Percentiles rank a stretch among this genome's conserved stretches.
Conservation (phyloP, 345 rosid genomes). For the Xanthoceras sorbifolium region DNA sequence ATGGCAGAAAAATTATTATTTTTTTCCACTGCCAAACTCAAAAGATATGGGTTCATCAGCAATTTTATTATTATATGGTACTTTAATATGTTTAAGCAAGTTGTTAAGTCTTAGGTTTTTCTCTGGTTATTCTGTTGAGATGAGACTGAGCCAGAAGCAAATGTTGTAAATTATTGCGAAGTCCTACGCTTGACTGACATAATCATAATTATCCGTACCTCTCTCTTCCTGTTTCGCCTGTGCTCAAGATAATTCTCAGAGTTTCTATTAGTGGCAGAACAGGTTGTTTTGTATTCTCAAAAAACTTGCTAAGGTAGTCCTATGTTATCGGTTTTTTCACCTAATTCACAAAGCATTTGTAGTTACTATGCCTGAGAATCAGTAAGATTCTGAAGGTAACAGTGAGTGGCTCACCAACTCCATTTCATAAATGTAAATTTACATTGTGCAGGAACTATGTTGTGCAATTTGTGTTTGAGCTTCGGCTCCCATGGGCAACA, state of each 20-base stretch:
- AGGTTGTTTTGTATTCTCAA: neutral
- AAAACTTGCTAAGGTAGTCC: neutral
- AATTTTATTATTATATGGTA: neutral
- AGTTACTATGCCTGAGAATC: neutral
- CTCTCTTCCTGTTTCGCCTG: neutral
- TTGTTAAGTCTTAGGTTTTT: neutral
- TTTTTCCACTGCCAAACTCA: neutral
- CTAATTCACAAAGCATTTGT: neutral
- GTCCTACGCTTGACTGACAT: neutral
- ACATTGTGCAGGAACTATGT: conserved; percentile 66
- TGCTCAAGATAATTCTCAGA: neutral
- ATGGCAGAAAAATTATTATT: neutral
- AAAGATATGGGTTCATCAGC: neutral
- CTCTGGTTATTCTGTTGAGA: neutral
- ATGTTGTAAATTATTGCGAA: neutral
- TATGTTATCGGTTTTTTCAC: neutral
- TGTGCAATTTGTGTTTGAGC: conserved; percentile 71
- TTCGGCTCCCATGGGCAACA: conserved; percentile 57
- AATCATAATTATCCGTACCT: neutral
- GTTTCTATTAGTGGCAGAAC: neutral
- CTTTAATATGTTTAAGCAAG: neutral
- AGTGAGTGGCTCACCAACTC: neutral
- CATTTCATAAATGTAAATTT: neutral
- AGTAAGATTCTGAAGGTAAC: neutral
- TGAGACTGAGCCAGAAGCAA: neutral